Evolutionary conservation across 352 stramenopile species (phyloP).

Genomic region (Phytophthora pluvialis): DNA sequence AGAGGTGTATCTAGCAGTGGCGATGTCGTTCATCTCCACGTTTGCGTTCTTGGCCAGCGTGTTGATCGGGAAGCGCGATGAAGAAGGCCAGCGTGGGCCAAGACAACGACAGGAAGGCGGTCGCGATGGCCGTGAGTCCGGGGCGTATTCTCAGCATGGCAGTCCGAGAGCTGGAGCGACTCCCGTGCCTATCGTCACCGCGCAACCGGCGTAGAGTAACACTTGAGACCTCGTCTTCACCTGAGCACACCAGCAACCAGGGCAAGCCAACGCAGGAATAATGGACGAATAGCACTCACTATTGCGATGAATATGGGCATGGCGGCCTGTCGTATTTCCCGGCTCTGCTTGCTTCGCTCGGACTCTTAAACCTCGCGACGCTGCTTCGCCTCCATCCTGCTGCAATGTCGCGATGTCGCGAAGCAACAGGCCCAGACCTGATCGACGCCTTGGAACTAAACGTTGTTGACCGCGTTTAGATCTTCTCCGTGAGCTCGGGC

Average conservation of each 20-base stretch:
- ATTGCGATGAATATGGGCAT: slow-evolving; percentile 31
- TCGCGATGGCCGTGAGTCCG: not conserved
- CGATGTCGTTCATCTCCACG: slow-evolving; percentile 65
- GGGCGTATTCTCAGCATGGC: slow-evolving; percentile 12
- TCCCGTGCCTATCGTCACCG: slow-evolving; percentile 26
- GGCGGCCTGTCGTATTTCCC: slow-evolving; percentile 17
- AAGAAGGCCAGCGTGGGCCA: slow-evolving; percentile 7
- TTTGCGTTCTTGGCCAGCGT: slow-evolving; percentile 51
- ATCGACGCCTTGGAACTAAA: not conserved
- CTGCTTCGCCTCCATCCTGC: not conserved
- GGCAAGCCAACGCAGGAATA: slow-evolving; percentile 13
- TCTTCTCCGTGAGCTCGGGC: slow-evolving; percentile 98
- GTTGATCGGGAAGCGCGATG: slow-evolving; percentile 45
- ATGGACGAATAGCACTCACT: slow-evolving; percentile 36
- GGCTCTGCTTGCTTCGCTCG: slow-evolving; percentile 12
- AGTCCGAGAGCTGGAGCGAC: slow-evolving; percentile 20
- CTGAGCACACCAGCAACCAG: not conserved
- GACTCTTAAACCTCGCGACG: slow-evolving; percentile 8
- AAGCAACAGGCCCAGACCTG: not conserved
- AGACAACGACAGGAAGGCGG: not conserved
- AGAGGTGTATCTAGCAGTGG: slow-evolving; percentile 49
- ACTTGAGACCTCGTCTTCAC: not conserved
- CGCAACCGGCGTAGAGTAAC: slow-evolving; percentile 4
- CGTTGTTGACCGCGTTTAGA: slow-evolving; percentile 66
- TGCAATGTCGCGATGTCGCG: too few species aligned